Evolutionary conservation across 805 yeast species (phyloP).

Genomic region (Metschnikowia drakensbergensis): DNA sequence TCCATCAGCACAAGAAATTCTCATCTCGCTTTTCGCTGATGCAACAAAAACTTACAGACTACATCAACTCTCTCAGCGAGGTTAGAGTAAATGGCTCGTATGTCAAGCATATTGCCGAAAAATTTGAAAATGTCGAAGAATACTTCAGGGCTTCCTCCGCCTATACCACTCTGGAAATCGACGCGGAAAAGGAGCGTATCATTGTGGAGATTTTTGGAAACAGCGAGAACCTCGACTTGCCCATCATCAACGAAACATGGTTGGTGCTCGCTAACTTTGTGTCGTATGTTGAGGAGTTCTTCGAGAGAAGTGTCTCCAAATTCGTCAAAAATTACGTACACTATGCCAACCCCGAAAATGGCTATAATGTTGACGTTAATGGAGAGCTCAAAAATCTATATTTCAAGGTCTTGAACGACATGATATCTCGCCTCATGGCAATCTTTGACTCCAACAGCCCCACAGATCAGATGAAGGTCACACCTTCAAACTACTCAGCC

Average conservation of each 20-base stretch:
- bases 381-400: conserved; percentile 27
- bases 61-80: conserved; percentile 30
- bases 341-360: conserved; percentile 23
- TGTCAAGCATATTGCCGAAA: conserved; percentile 36
- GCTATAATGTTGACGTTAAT: conserved; percentile 27
- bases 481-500: conserved; percentile 32
- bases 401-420: conserved; percentile 23
- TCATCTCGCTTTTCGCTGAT: conserved; percentile 32
- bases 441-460: conserved; percentile 28
- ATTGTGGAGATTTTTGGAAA: conserved; percentile 33
- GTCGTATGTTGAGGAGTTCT: conserved; percentile 29
- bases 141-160: conserved; percentile 30
- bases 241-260: conserved; percentile 43
- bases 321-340: conserved; percentile 38
- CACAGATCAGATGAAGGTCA: conserved; percentile 32
- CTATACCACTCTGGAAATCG: conserved; percentile 20
- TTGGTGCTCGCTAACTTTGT: conserved; percentile 36
- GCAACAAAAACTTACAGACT: conserved; percentile 37
- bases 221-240: conserved; percentile 39
- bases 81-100: conserved; percentile 34
- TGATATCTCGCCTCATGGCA: conserved; percentile 24
- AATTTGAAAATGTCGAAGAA: conserved; percentile 35
- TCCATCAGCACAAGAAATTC: conserved; percentile 34
- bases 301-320: conserved; percentile 27
- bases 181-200: conserved; percentile 25